Percentiles rank a stretch among this genome's conserved stretches.
These are phyloP conservation scores for Tripidium arundinaceum DNA, from an alignment of 202 grass and related monocot genomes.

Conservation along the genomic window DNA sequence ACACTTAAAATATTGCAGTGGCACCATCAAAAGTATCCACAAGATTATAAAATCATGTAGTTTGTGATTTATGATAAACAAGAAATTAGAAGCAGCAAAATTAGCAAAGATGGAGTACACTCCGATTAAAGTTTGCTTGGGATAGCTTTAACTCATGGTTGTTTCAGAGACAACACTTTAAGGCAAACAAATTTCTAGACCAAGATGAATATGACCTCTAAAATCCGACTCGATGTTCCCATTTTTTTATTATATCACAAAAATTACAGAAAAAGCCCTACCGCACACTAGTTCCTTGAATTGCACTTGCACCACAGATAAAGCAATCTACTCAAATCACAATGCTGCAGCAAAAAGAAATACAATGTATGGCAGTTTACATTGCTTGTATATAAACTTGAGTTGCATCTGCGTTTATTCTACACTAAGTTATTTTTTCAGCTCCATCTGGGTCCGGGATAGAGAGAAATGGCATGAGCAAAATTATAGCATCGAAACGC, in stretches of 20 bases:
- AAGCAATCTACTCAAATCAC: too few species aligned
- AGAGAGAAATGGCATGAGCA: too few species aligned
- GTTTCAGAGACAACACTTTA: too few species aligned
- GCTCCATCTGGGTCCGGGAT: too few species aligned
- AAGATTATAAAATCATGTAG: background rate
- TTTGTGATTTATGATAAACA: background rate
- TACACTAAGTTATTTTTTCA: too few species aligned
- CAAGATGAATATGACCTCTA: background rate
- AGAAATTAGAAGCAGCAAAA: background rate
- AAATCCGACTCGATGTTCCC: background rate
- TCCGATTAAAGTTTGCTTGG: background rate
- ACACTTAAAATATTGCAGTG: background rate
- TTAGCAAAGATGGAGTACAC: background rate
- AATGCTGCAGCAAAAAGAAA: background rate
- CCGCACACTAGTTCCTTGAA: background rate
- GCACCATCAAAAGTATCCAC: background rate
- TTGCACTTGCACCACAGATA: too few species aligned
- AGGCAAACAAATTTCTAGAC: too few species aligned
- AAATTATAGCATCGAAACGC: too few species aligned
- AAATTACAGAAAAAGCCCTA: background rate
- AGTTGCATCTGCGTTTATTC: too few species aligned
- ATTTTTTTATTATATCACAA: too few species aligned
- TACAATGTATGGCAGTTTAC: too few species aligned
- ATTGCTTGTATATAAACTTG: too few species aligned
- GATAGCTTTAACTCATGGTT: background rate